Evolutionary conservation across 179 eudicot genomes (phyloP).

Genomic region (Silene vulgaris): DNA sequence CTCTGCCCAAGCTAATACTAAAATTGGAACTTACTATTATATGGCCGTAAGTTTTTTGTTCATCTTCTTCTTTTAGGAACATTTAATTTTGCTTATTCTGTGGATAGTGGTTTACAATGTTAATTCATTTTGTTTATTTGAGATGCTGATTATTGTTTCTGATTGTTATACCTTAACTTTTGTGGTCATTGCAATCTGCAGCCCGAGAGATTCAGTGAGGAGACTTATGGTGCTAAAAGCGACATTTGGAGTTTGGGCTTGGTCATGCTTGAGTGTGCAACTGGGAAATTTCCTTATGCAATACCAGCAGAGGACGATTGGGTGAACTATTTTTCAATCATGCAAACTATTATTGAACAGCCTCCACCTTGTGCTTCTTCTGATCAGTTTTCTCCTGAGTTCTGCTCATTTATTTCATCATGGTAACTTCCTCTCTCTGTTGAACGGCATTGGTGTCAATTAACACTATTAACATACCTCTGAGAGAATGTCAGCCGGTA

Average conservation of each 20-base stretch:
- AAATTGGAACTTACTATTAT: conserved; percentile 82
- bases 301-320: conserved; percentile 65
- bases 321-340: conserved; percentile 63
- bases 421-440: conserved; percentile 45
- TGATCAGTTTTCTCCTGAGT: conserved; percentile 77
- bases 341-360: conserved; percentile 77
- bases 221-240: conserved; percentile 55
- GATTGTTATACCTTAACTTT: conserved; percentile 7
- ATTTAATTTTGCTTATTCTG: too few relatives aligned
- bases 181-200: conserved; percentile 22
- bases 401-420: conserved; percentile 84
- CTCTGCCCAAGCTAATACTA: conserved; percentile 82
- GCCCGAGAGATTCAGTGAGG: conserved; percentile 94
- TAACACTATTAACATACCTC: not conserved
- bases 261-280: conserved; percentile 87
- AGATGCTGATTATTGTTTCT: not conserved
- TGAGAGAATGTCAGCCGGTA: not conserved
- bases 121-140: not conserved
- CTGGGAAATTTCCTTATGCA: conserved; percentile 73
- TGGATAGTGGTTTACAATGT: not conserved
- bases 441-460: not conserved
- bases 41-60: conserved; percentile 70
- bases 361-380: conserved; percentile 76
- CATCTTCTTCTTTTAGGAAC: not conserved
- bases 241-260: conserved; percentile 98